Evolutionary conservation across 1,284 basidiomycete species (phyloP).

Genomic region (Marasmius oreades): DNA sequence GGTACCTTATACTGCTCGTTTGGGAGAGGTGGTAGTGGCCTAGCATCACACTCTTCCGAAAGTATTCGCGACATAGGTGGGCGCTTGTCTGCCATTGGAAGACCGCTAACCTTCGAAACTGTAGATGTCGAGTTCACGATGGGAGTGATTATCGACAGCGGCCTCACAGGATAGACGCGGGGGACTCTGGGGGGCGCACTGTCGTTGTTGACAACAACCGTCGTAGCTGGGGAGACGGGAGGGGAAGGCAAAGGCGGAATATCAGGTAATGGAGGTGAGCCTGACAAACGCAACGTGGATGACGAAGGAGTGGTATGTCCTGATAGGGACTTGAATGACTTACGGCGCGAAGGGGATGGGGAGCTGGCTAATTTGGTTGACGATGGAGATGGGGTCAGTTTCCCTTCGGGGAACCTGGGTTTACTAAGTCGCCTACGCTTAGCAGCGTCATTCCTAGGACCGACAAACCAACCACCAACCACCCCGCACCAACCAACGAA

Average conservation of each 20-base stretch:
- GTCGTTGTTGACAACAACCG: not conserved
- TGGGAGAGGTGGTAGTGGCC: not conserved
- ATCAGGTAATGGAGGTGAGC: not conserved
- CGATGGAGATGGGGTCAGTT: not conserved
- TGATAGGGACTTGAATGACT: not conserved
- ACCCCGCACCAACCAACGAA: conserved; percentile 30
- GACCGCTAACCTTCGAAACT: not conserved
- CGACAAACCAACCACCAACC: conserved; percentile 26
- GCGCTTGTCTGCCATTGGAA: not conserved
- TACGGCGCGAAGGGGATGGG: not conserved
- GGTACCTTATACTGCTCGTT: not conserved
- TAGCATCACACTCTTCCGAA: not conserved
- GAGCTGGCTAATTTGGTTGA: not conserved
- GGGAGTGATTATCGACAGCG: not conserved
- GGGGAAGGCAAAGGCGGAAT: not conserved
- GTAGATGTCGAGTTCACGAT: not conserved
- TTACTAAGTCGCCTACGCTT: conserved; percentile 2
- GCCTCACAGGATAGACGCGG: not conserved
- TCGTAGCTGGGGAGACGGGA: not conserved
- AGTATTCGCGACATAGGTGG: not conserved
- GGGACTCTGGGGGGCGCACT: not conserved
- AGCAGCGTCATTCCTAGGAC: not conserved
- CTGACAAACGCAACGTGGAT: not conserved
- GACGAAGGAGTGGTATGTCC: not conserved
- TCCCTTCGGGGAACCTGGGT: not conserved